These are phyloP conservation scores for Yamadazyma paraphyllophila DNA, from an alignment of 805 yeast species.

Conservation along the genomic window DNA sequence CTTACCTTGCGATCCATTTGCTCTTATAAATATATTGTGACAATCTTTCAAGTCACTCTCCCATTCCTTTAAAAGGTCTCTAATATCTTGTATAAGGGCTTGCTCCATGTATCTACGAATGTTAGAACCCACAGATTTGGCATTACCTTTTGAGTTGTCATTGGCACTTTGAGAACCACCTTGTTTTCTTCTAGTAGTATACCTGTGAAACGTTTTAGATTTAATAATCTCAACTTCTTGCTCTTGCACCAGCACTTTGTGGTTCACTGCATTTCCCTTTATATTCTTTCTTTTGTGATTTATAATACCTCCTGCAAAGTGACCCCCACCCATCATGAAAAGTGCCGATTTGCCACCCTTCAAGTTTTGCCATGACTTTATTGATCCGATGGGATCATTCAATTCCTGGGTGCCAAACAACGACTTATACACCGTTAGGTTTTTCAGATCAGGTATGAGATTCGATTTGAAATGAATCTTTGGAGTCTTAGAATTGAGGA, in stretches of 20 bases:
- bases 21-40: slow-evolving; percentile 71
- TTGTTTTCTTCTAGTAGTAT: slow-evolving; percentile 94
- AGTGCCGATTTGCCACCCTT: slow-evolving; percentile 59
- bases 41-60: slow-evolving; percentile 55
- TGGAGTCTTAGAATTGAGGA: slow-evolving; percentile 70
- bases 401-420: slow-evolving; percentile 47
- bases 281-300: slow-evolving; percentile 62
- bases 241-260: slow-evolving; percentile 48
- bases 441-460: slow-evolving; percentile 42
- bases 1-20: slow-evolving; percentile 69
- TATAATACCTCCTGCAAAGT: slow-evolving; percentile 93
- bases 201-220: slow-evolving; percentile 88
- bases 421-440: slow-evolving; percentile 68
- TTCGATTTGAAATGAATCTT: slow-evolving; percentile 55
- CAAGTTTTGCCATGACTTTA: slow-evolving; percentile 38
- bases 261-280: slow-evolving; percentile 50
- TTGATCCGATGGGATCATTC: slow-evolving; percentile 47
- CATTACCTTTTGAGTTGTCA: slow-evolving; percentile 91
- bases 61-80: slow-evolving; percentile 69
- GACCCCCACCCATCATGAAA: slow-evolving; percentile 96
- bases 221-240: slow-evolving; percentile 65
- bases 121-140: slow-evolving; percentile 92
- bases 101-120: slow-evolving; percentile 88
- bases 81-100: slow-evolving; percentile 75
- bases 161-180: slow-evolving; percentile 95